Evolutionary conservation across 225 moss, liverwort and hornwort genomes (phyloP).

Genomic region (Polytrichum formosum): DNA sequence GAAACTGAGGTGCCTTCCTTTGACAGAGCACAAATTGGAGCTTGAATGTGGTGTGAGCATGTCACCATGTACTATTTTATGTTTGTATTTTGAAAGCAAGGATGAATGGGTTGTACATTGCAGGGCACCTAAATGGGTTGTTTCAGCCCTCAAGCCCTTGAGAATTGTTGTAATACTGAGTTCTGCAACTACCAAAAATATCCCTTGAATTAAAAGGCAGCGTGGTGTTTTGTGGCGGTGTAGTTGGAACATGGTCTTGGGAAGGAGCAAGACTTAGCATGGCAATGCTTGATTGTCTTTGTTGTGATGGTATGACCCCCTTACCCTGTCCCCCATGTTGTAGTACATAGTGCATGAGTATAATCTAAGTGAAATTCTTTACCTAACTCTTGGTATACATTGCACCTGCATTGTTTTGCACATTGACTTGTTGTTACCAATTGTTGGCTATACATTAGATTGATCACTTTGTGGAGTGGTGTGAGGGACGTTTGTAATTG

Average conservation of each 20-base stretch:
- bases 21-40: background rate
- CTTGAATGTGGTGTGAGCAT: background rate
- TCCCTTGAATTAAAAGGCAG: constrained; percentile 11
- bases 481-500: too few species aligned
- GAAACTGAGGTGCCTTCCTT: constrained; percentile 26
- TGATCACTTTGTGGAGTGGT: too few species aligned
- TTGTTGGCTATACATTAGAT: too few species aligned
- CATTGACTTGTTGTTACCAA: too few species aligned
- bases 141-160: background rate
- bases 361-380: background rate
- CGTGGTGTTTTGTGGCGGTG: constrained; percentile 20
- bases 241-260: constrained; percentile 36
- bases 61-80: background rate
- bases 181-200: background rate
- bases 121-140: background rate
- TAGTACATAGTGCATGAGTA: background rate
- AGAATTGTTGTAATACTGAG: background rate
- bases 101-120: background rate
- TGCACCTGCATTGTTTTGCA: background rate
- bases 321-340: background rate
- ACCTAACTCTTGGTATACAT: background rate
- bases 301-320: constrained; percentile 33
- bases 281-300: constrained; percentile 46
- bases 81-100: background rate
- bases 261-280: constrained; percentile 39